Evolutionary conservation across 2,329 filamentous ascomycete genomes (phyloP).

Genomic region (Pyrenophora teres): DNA sequence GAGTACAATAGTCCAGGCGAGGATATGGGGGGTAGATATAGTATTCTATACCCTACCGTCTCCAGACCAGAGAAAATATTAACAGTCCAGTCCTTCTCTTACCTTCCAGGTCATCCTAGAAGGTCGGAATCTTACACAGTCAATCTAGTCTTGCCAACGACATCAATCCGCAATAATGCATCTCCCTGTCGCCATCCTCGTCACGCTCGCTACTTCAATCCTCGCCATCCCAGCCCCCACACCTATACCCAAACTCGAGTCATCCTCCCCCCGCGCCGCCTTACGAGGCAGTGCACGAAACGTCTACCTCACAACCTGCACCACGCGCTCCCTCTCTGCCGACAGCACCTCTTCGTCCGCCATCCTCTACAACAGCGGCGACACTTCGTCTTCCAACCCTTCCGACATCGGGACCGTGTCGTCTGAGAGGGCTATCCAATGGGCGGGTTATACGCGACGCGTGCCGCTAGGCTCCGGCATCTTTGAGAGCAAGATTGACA

Average conservation of each 20-base stretch:
- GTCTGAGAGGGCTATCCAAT: slow-evolving; percentile 1
- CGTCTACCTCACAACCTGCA: slow-evolving; percentile 21
- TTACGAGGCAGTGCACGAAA: slow-evolving; percentile 11
- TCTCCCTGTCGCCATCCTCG: too few relatives aligned
- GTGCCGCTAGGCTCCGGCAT: slow-evolving; percentile 2
- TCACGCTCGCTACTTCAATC: background rate
- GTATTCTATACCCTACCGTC: too few relatives aligned
- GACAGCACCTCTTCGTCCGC: slow-evolving; percentile 11
- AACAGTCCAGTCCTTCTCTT: too few relatives aligned
- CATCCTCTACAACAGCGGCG: slow-evolving; percentile 15
- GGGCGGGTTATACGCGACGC: slow-evolving; percentile 9
- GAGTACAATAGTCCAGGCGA: too few relatives aligned
- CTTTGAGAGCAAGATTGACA: slow-evolving; percentile 16
- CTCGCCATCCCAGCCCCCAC: background rate
- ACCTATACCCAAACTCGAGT: background rate
- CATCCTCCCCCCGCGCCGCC: background rate
- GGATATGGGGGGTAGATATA: too few relatives aligned
- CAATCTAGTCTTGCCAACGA: too few relatives aligned
- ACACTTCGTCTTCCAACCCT: slow-evolving; percentile 2
- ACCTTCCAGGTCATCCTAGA: too few relatives aligned
- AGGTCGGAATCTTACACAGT: too few relatives aligned
- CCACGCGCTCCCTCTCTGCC: slow-evolving; percentile 5
- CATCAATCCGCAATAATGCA: too few relatives aligned
- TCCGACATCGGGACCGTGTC: slow-evolving; percentile 10
- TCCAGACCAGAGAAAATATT: too few relatives aligned